Evolutionary conservation across 768 basidiomycete species (phyloP), one percentile per base, ranked within the genome.

Genomic region (Exsudoporus frostii): DNA sequence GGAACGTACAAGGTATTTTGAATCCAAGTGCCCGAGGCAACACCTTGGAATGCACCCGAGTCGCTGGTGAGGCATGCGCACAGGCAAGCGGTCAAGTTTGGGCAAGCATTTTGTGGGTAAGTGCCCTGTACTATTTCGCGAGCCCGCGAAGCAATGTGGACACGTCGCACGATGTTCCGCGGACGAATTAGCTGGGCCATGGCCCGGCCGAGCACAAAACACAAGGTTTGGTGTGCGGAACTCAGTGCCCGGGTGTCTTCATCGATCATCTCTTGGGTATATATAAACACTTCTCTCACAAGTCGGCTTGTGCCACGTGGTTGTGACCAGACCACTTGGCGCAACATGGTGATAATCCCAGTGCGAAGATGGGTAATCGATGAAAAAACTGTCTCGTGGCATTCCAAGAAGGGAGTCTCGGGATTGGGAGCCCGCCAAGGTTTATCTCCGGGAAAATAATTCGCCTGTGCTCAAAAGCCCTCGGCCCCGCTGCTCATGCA

Each of bases 261-360:
- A 48, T 56, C 25, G 7, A 50, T 49, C 36, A 19, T 20, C 22
- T 25, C 34, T 34, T 29, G 27, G 15, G 19, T 25, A 42, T 36
- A 38, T 48, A 47, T 55, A 42, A 10, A 33, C 9, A 7, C 38
- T 38, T 37, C 40, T 24, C 36, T 54, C 45, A 20, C 25, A 39
- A 17, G 32, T 14, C 20, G n/a, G 9, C 40, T 37, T 41, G 32
- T 15, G 19, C 47, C 34, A 37, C 24, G 50, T 50, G 50, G 25
- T 36, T 19, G 32, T 37, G 20, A 32, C 37, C 51, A 50, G 42
- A 25, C 27, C 10, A 48, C 36, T 29, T 40, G 44, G 32, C n/a
- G 37, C 34, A n/a, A 53, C 44, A n/a, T 11, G 38, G 37, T 19
- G 45, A 44, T 52, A 38, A 47, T 39, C 58, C 44, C 46, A 19